Percentiles rank a stretch among this genome's conserved stretches.
phyloP scores from a whole-genome alignment of 2,329 filamentous ascomycete species.

The Emergomyces africanus region DNA sequence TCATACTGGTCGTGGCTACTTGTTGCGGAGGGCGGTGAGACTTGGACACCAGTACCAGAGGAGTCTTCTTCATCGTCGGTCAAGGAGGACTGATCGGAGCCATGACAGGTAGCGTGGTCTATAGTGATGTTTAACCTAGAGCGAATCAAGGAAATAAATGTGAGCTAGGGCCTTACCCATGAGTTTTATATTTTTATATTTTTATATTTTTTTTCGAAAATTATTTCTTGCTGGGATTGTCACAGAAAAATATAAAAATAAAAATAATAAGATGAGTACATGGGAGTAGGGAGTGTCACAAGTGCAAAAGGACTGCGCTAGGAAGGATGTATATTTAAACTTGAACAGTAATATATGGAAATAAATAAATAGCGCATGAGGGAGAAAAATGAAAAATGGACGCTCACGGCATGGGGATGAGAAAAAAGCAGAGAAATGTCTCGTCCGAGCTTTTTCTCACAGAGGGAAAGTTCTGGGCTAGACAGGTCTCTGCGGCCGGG shows the following conservation, averaged over 20 bases:
- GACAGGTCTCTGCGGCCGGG: slow-evolving; percentile 9
- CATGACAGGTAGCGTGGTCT: slow-evolving; percentile 23
- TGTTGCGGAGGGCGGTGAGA: slow-evolving; percentile 28
- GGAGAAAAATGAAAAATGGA: slow-evolving; percentile 2
- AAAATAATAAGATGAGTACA: too few relatives aligned
- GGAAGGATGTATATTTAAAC: neutral
- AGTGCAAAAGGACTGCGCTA: neutral
- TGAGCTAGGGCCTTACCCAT: slow-evolving; percentile 3
- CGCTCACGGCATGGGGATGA: slow-evolving; percentile 13
- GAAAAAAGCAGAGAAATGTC: slow-evolving; percentile 8
- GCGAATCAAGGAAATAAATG: slow-evolving; percentile 7
- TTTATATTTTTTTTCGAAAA: neutral
- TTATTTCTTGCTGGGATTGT: neutral
- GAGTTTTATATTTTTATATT: neutral
- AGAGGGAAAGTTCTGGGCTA: slow-evolving; percentile 4
- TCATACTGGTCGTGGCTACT: slow-evolving; percentile 30
- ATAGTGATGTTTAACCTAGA: slow-evolving; percentile 33
- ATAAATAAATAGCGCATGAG: neutral
- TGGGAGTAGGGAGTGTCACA: too few relatives aligned
- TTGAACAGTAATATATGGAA: too few relatives aligned
- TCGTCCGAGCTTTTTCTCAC: slow-evolving; percentile 5
- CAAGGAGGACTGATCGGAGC: slow-evolving; percentile 27
- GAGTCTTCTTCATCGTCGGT: slow-evolving; percentile 32
- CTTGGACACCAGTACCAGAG: slow-evolving; percentile 28
- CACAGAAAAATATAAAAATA: neutral